phyloP scores from a whole-genome alignment of 78 protist genomes.

The Polysphondylium violaceum region DNA sequence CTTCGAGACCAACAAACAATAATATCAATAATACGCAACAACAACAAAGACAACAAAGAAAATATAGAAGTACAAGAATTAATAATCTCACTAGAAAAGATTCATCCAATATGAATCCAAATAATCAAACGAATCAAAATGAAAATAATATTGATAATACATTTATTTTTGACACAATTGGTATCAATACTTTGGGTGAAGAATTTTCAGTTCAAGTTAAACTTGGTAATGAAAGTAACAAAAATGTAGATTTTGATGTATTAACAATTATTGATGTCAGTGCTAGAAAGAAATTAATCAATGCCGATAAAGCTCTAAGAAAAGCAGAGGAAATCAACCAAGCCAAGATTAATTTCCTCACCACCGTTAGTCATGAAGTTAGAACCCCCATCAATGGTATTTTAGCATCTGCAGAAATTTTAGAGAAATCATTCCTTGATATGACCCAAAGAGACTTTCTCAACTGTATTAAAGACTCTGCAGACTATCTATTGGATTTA shows the following conservation, averaged over 20 bases:
- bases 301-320: slow-evolving; percentile 46
- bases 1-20: neutral
- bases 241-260: slow-evolving; percentile 44
- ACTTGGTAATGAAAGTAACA: neutral
- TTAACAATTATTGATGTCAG: slow-evolving; percentile 53
- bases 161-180: slow-evolving; percentile 46
- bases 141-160: neutral
- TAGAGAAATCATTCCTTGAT: slow-evolving; percentile 27
- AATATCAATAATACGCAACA: slow-evolving; percentile 6
- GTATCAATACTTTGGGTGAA: slow-evolving; percentile 55
- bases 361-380: slow-evolving; percentile 72
- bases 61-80: neutral
- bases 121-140: neutral
- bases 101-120: neutral
- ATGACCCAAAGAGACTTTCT: slow-evolving; percentile 52
- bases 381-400: slow-evolving; percentile 77
- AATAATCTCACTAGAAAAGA: neutral
- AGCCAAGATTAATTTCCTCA: slow-evolving; percentile 60
- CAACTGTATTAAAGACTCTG: slow-evolving; percentile 15
- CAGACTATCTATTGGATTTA: slow-evolving; percentile 41
- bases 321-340: slow-evolving; percentile 73
- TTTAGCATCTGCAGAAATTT: slow-evolving; percentile 52
- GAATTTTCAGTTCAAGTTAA: slow-evolving; percentile 27
- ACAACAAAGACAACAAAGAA: neutral
- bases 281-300: slow-evolving; percentile 50